A percentile compares a stretch with the other conserved stretches of the same genome.
phyloP scores from a whole-genome alignment of 140 eudicot genomes.

The Ambrosia hybrid region DNA sequence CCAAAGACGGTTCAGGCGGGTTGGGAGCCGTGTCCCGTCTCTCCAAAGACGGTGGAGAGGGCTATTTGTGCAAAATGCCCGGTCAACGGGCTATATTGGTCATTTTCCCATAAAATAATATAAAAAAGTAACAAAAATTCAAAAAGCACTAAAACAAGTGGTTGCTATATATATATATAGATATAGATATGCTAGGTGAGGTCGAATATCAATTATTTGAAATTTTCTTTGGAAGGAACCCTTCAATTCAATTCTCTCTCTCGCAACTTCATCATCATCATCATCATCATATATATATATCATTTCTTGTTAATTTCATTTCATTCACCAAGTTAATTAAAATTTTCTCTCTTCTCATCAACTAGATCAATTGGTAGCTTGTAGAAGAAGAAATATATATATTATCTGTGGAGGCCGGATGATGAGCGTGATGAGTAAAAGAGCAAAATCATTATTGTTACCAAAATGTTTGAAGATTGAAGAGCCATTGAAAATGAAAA shows the following conservation, averaged over 20 bases:
- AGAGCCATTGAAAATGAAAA: slow-evolving; percentile 7
- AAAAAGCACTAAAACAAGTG: slow-evolving; percentile 20
- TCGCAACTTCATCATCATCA: not conserved
- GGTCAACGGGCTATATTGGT: too few species aligned
- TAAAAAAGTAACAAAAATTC: not conserved
- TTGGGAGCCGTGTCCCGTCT: too few species aligned
- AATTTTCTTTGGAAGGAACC: slow-evolving; percentile 9
- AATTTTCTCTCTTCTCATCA: not conserved
- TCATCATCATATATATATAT: not conserved
- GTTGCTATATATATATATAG: not conserved
- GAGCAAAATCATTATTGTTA: slow-evolving; percentile 26
- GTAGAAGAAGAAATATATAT: not conserved
- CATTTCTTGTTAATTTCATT: slow-evolving; percentile 15
- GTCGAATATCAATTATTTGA: slow-evolving; percentile 14
- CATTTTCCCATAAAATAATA: too few species aligned
- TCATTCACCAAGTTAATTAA: not conserved
- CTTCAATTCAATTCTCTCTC: not conserved
- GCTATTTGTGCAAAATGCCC: too few species aligned
- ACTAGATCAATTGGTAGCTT: not conserved
- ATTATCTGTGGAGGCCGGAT: too few species aligned
- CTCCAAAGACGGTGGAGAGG: too few species aligned
- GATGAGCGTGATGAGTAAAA: slow-evolving; percentile 43
- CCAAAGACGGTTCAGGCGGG: too few species aligned
- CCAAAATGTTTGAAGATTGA: slow-evolving; percentile 48
- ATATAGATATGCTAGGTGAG: too few species aligned